These are phyloP conservation scores for Alternaria tenuissima DNA, from an alignment of 2,329 filamentous ascomycete species.

Conservation along the genomic window DNA sequence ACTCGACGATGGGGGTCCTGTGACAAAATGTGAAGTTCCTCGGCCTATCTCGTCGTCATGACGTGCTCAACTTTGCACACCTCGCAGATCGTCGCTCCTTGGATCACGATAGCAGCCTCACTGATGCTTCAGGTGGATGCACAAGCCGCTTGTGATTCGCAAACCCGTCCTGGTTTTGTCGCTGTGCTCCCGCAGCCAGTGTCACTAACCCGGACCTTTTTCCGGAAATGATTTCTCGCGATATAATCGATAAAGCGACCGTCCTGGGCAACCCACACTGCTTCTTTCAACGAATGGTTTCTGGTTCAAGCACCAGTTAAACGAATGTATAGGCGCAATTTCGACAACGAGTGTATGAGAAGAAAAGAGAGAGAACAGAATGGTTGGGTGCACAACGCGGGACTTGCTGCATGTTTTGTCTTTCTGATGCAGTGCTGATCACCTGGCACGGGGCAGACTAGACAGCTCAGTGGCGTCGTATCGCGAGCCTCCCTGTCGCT, in stretches of 20 bases:
- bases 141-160: conserved; percentile 6
- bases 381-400: conserved; percentile 25
- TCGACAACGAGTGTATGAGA: conserved; percentile 37
- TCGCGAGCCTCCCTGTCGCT: conserved; percentile 9
- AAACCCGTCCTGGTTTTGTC: conserved; percentile 19
- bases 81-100: conserved; percentile 5
- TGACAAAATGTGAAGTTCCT: background rate
- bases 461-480: conserved; percentile 31
- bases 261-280: conserved; percentile 3
- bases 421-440: conserved; percentile 37
- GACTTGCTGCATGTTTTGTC: conserved; percentile 34
- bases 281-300: conserved; percentile 8
- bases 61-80: conserved; percentile 6
- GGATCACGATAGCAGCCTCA: conserved; percentile 4
- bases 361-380: conserved; percentile 21
- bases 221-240: conserved; percentile 18
- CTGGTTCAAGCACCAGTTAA: conserved; percentile 8
- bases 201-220: conserved; percentile 20
- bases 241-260: conserved; percentile 16
- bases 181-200: conserved; percentile 22
- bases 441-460: conserved; percentile 38
- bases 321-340: conserved; percentile 21
- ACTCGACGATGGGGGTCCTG: background rate
- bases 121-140: background rate
- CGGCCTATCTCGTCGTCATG: conserved; percentile 12